A percentile compares a stretch with the other conserved stretches of the same genome.
phyloP scores from a whole-genome alignment of 495 filamentous ascomycete genomes.

The Neohortaea acidophila region DNA sequence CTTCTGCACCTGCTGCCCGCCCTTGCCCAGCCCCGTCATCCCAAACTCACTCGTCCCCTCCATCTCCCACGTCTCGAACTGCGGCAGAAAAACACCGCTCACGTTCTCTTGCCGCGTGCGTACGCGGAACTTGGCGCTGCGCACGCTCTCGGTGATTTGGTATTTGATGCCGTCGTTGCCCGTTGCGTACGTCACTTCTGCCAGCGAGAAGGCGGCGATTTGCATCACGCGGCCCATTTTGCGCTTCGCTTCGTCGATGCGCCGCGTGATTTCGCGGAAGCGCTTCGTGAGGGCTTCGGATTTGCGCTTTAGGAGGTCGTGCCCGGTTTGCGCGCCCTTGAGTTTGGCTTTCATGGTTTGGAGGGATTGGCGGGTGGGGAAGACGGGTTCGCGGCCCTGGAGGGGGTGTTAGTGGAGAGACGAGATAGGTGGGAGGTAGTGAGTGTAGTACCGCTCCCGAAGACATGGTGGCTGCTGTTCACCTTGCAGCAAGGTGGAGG shows the following conservation, averaged over 20 bases:
- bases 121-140: constrained; percentile 78
- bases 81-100: constrained; percentile 80
- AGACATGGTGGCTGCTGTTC: too few species aligned
- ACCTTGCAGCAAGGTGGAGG: too few species aligned
- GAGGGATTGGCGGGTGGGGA: constrained; percentile 92
- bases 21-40: constrained; percentile 89
- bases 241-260: constrained; percentile 96
- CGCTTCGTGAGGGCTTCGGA: constrained; percentile 33
- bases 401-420: neutral
- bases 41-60: constrained; percentile 94
- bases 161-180: constrained; percentile 91
- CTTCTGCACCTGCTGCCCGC: constrained; percentile 89
- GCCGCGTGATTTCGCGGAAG: constrained; percentile 69
- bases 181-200: constrained; percentile 94
- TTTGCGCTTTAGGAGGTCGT: constrained; percentile 33
- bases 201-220: constrained; percentile 92
- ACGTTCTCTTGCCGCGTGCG: constrained; percentile 97
- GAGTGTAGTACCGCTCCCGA: too few species aligned
- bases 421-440: too few species aligned
- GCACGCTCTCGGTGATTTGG: constrained; percentile 92
- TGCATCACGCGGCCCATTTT: constrained; percentile 99
- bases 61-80: constrained; percentile 75
- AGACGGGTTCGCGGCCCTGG: constrained; percentile 83
- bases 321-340: constrained; percentile 58
- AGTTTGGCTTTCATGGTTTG: constrained; percentile 97